Percentiles rank a stretch among this genome's conserved stretches.
These are phyloP conservation scores for Chaetomium globosum DNA, from an alignment of 2,329 filamentous ascomycete species.

Conservation along the genomic window DNA sequence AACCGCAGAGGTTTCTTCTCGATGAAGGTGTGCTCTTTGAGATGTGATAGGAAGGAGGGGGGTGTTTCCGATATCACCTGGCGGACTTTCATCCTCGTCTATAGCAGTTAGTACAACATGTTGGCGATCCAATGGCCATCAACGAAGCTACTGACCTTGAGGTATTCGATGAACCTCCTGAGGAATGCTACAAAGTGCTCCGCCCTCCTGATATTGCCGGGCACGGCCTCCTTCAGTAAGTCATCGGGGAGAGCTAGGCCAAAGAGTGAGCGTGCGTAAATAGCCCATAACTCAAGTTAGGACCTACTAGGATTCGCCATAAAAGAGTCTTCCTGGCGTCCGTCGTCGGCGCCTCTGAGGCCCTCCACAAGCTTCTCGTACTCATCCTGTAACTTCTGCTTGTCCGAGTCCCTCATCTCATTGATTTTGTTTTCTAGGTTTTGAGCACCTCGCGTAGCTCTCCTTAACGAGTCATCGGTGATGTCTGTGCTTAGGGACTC, in stretches of 20 bases:
- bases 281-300: neutral
- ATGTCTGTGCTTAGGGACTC: constrained; percentile 96
- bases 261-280: constrained; percentile 30
- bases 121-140: neutral
- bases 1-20: constrained; percentile 94
- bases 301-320: constrained; percentile 80
- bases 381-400: constrained; percentile 90
- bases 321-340: constrained; percentile 89
- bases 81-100: constrained; percentile 96
- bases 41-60: constrained; percentile 85
- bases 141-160: constrained; percentile 59
- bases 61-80: constrained; percentile 98
- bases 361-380: constrained; percentile 95
- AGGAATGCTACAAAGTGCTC: constrained; percentile 96
- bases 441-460: constrained; percentile 84
- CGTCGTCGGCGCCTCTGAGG: constrained; percentile 82
- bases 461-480: constrained; percentile 90
- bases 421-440: constrained; percentile 89
- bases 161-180: constrained; percentile 95
- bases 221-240: constrained; percentile 90
- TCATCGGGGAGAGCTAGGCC: constrained; percentile 80
- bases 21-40: constrained; percentile 96
- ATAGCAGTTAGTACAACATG: constrained; percentile 10
- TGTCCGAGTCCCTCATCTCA: constrained; percentile 95
- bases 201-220: constrained; percentile 91